Evolutionary conservation across 306 rosid genomes (phyloP).

Genomic region (Hippophae tibetana): DNA sequence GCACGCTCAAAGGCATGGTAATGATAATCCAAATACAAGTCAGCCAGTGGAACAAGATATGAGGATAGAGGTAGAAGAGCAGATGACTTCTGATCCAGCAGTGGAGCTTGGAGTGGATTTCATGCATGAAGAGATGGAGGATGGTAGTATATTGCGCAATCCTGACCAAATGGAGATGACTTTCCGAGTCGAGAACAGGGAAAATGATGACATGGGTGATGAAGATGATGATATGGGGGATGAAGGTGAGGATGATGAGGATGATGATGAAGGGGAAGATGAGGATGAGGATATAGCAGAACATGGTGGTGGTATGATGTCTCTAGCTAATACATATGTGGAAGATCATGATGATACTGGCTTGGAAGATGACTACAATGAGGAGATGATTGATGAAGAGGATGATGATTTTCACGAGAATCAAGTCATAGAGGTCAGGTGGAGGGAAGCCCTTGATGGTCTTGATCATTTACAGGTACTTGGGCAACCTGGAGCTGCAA

Average conservation of each 20-base stretch:
- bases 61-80: conserved; percentile 64
- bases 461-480: conserved; percentile 90
- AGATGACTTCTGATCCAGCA: conserved; percentile 46
- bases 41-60: conserved; percentile 59
- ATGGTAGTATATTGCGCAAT: conserved; percentile 62
- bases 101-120: conserved; percentile 84
- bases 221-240: conserved; percentile 99
- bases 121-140: conserved; percentile 82
- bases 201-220: conserved; percentile 91
- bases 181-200: conserved; percentile 81
- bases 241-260: conserved; percentile 95
- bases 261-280: conserved; percentile 87
- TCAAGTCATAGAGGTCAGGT: conserved; percentile 87
- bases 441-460: conserved; percentile 99
- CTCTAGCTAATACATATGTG: conserved; percentile 84
- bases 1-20: conserved; percentile 41
- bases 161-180: conserved; percentile 76
- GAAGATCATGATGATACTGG: conserved; percentile 92
- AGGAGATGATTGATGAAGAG: conserved; percentile 88
- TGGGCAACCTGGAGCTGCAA: conserved; percentile 72
- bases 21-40: conserved; percentile 35
- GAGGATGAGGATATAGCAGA: conserved; percentile 95
- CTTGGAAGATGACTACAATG: conserved; percentile 88
- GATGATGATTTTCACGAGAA: conserved; percentile 94
- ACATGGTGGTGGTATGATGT: conserved; percentile 90